phyloP scores from a whole-genome alignment of 2,329 filamentous ascomycete species.

The Colletotrichum agaves region DNA sequence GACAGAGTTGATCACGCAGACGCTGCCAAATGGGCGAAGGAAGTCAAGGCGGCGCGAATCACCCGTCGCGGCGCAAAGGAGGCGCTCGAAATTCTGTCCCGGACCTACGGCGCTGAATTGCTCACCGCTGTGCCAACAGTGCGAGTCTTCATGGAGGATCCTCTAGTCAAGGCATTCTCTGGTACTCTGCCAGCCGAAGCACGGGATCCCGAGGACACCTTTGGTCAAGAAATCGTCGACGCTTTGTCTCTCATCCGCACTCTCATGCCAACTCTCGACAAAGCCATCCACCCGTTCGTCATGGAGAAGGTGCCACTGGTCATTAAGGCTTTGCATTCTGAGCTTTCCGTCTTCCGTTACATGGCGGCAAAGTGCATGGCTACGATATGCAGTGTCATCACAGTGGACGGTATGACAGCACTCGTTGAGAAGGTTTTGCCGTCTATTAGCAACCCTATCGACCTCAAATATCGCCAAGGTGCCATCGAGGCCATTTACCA shows the following conservation, averaged over 20 bases:
- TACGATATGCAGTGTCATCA: slow-evolving; percentile 96
- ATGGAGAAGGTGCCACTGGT: slow-evolving; percentile 86
- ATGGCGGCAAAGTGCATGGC: slow-evolving; percentile 97
- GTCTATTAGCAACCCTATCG: slow-evolving; percentile 88
- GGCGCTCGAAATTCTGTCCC: slow-evolving; percentile 87
- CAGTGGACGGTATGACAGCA: slow-evolving; percentile 94
- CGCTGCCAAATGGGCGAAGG: slow-evolving; percentile 87
- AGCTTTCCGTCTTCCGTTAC: slow-evolving; percentile 92
- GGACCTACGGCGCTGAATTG: slow-evolving; percentile 80
- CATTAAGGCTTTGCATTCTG: slow-evolving; percentile 86
- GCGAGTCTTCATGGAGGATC: slow-evolving; percentile 81
- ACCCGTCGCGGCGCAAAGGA: slow-evolving; percentile 94
- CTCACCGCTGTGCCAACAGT: slow-evolving; percentile 89
- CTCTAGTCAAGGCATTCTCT: slow-evolving; percentile 79
- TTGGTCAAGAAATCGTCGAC: slow-evolving; percentile 94
- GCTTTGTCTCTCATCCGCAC: slow-evolving; percentile 92
- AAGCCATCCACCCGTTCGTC: slow-evolving; percentile 80
- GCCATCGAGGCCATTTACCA: slow-evolving; percentile 97
- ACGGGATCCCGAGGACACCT: slow-evolving; percentile 75
- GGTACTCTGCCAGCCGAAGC: slow-evolving; percentile 78
- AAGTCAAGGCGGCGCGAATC: slow-evolving; percentile 88
- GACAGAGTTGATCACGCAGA: slow-evolving; percentile 93
- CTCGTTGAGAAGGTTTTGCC: slow-evolving; percentile 93
- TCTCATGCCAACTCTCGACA: slow-evolving; percentile 88
- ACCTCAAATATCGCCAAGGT: slow-evolving; percentile 90